phyloP scores from a whole-genome alignment of 305 asterid species.

The Withania somnifera region DNA sequence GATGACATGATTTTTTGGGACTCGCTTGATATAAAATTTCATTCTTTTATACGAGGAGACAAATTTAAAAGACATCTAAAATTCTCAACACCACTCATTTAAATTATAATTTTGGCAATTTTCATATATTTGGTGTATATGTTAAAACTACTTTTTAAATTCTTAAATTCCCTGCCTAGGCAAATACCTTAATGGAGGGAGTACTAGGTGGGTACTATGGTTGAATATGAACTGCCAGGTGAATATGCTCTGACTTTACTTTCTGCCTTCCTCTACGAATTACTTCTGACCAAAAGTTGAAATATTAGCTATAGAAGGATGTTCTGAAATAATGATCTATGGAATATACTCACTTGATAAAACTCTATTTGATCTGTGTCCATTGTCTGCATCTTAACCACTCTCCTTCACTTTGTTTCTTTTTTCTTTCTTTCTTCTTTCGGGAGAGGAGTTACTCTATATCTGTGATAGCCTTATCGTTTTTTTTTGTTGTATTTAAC shows the following conservation, averaged over 20 bases:
- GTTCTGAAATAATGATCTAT: background rate
- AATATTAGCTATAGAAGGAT: background rate
- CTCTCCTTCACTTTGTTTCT: background rate
- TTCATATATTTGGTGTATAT: background rate
- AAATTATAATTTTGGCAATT: background rate
- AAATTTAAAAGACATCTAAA: background rate
- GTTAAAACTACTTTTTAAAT: background rate
- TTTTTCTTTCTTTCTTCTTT: background rate
- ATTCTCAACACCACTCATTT: background rate
- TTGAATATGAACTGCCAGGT: background rate
- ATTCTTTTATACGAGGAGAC: background rate
- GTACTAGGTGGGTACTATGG: background rate
- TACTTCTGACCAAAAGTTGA: background rate
- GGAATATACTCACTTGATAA: background rate
- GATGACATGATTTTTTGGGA: background rate
- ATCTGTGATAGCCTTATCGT: background rate
- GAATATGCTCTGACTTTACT: background rate
- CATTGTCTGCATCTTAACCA: background rate
- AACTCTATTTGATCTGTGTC: background rate
- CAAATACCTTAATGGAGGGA: background rate
- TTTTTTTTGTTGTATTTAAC: background rate
- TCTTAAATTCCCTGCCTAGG: background rate
- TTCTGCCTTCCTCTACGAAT: background rate
- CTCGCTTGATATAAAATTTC: background rate
- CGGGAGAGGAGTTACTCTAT: background rate